Percentiles rank a stretch among this genome's conserved stretches.
These are phyloP conservation scores for Sungouiozyma intestinalis DNA, from an alignment of 805 yeast genomes.

Conservation along the genomic window DNA sequence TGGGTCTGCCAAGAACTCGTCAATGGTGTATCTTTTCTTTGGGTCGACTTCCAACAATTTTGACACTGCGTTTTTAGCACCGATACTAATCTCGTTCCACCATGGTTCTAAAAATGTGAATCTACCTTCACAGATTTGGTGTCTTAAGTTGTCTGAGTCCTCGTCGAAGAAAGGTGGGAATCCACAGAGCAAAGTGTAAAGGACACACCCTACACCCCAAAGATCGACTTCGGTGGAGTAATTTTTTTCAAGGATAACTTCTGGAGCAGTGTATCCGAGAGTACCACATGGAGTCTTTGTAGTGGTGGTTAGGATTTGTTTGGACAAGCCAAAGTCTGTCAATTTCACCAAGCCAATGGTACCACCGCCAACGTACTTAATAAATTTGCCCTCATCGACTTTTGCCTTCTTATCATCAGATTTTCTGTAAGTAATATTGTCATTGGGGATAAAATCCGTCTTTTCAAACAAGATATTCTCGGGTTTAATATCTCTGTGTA, in stretches of 20 bases:
- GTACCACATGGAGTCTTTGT: conserved; percentile 98
- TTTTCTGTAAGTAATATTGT: conserved; percentile 33
- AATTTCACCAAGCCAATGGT: conserved; percentile 78
- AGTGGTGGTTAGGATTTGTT: conserved; percentile 62
- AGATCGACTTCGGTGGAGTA: conserved; percentile 90
- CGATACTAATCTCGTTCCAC: conserved; percentile 72
- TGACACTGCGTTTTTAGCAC: conserved; percentile 58
- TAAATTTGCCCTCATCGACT: conserved; percentile 77
- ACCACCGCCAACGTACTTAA: conserved; percentile 78
- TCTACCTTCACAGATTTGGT: conserved; percentile 58
- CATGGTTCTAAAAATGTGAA: conserved; percentile 65
- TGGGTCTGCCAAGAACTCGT: conserved; percentile 56
- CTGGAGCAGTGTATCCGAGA: conserved; percentile 96
- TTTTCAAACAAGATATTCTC: conserved; percentile 61
- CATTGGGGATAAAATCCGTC: conserved; percentile 38
- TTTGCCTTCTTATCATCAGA: conserved; percentile 58
- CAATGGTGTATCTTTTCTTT: conserved; percentile 49
- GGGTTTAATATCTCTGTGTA: conserved; percentile 73
- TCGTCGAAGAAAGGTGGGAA: conserved; percentile 90
- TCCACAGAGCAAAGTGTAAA: conserved; percentile 87
- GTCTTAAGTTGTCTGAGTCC: conserved; percentile 48
- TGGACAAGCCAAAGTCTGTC: conserved; percentile 92
- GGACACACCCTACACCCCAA: conserved; percentile 97
- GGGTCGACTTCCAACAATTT: conserved; percentile 64
- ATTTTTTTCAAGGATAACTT: conserved; percentile 81